These are phyloP conservation scores for Colletotrichum liaoningense DNA, from an alignment of 2,329 filamentous ascomycete genomes.

Conservation along the genomic window DNA sequence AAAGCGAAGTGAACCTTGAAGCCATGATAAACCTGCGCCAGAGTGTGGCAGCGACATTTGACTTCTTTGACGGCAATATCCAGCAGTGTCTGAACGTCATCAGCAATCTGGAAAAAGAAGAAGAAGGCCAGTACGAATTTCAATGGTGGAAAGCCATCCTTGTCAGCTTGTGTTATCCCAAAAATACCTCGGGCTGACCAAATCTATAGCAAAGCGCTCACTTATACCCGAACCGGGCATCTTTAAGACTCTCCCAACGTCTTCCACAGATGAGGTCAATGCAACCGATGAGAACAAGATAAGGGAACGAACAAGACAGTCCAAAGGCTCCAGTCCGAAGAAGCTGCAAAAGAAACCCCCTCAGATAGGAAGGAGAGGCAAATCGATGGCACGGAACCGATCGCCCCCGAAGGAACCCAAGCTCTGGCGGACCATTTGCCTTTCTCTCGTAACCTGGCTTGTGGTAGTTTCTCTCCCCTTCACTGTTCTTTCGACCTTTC, in stretches of 20 bases:
- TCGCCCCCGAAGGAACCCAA: background rate
- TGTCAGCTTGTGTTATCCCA: no score
- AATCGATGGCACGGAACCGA: no score
- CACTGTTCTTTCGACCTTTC: background rate
- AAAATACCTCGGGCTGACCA: no score
- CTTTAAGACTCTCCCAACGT: background rate
- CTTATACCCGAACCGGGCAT: background rate
- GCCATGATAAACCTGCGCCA: background rate
- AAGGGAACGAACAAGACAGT: background rate
- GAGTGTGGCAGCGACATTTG: background rate
- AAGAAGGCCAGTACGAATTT: no score
- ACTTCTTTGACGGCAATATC: background rate
- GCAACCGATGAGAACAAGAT: background rate
- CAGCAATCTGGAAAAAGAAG: background rate
- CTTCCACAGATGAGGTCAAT: background rate
- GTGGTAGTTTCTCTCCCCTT: background rate
- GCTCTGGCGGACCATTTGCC: background rate
- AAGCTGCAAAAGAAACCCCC: background rate
- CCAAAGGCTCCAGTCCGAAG: background rate
- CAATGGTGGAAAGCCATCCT: no score
- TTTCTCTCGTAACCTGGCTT: background rate
- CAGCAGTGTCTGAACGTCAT: background rate
- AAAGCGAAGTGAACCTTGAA: background rate
- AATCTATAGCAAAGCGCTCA: no score
- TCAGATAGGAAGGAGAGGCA: background rate